These are phyloP conservation scores for Ensete ventricosum DNA, from an alignment of 176 grass and related monocot genomes.

Conservation along the genomic window DNA sequence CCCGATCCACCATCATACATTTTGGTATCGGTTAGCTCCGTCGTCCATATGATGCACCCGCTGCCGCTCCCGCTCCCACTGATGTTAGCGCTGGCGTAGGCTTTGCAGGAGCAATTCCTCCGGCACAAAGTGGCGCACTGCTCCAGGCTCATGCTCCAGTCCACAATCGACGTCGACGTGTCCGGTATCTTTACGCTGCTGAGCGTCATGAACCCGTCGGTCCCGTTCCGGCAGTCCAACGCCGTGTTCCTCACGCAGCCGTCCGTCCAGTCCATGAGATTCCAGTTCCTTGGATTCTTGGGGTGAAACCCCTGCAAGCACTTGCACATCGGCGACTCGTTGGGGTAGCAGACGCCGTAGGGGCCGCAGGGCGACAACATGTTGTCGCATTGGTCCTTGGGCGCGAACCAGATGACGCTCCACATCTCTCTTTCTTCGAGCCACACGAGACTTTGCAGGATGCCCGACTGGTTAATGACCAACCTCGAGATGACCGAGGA, in stretches of 20 bases:
- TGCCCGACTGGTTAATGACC: conserved; percentile 34
- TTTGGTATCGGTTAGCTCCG: neutral
- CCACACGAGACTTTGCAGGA: conserved; percentile 48
- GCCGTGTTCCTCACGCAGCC: conserved; percentile 39
- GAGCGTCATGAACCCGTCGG: conserved; percentile 47
- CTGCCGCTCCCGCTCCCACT: neutral
- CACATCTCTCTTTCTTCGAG: conserved; percentile 18
- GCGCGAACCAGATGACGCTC: conserved; percentile 55
- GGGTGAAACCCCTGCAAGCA: conserved; percentile 50
- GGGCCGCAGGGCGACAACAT: conserved; percentile 43
- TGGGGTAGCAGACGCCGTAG: conserved; percentile 46
- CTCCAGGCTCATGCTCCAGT: conserved; percentile 39
- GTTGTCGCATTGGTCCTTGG: conserved; percentile 52
- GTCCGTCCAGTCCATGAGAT: conserved; percentile 32
- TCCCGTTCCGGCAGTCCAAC: conserved; percentile 31
- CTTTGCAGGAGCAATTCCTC: conserved; percentile 34
- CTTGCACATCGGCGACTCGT: conserved; percentile 25
- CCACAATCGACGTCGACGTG: conserved; percentile 37
- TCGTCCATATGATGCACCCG: neutral
- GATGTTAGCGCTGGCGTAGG: neutral
- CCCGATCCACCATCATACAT: neutral
- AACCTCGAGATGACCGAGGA: conserved; percentile 35
- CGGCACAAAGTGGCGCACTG: conserved; percentile 52
- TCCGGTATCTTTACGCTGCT: conserved; percentile 47
- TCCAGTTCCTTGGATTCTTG: conserved; percentile 40